Percentiles rank a stretch among this genome's conserved stretches.
Conservation (phyloP, 164 flowering plant genomes). For the Magnolia officinalis region DNA sequence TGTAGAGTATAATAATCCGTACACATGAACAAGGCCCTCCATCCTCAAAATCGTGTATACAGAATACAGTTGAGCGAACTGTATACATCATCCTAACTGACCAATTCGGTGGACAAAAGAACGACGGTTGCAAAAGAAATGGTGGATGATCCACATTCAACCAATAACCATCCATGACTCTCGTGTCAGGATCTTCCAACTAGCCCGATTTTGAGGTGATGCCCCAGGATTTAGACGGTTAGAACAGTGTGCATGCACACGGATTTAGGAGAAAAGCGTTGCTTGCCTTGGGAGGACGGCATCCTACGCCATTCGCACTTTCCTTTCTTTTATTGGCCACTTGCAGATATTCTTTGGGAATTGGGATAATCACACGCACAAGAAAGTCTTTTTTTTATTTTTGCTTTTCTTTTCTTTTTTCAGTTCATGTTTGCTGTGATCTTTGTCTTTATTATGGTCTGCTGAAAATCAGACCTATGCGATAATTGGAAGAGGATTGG, state of each 20-base stretch:
- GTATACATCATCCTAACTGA: no score
- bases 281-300: background rate
- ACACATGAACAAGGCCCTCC: no score
- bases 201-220: background rate
- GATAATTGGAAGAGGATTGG: no score
- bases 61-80: no score
- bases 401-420: no score
- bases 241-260: background rate
- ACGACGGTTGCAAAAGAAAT: no score
- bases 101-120: no score
- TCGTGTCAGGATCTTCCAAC: background rate
- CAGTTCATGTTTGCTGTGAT: background rate
- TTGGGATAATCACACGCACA: background rate
- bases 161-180: background rate
- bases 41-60: no score
- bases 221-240: background rate
- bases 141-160: background rate
- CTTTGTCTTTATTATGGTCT: no score
- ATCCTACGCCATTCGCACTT: background rate
- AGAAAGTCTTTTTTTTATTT: background rate
- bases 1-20: no score
- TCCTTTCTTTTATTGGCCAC: background rate
- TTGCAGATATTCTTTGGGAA: background rate
- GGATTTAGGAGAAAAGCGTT: background rate
- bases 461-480: no score